phyloP scores from a whole-genome alignment of 2,329 filamentous ascomycete genomes.

The Sporothrix sp. region DNA sequence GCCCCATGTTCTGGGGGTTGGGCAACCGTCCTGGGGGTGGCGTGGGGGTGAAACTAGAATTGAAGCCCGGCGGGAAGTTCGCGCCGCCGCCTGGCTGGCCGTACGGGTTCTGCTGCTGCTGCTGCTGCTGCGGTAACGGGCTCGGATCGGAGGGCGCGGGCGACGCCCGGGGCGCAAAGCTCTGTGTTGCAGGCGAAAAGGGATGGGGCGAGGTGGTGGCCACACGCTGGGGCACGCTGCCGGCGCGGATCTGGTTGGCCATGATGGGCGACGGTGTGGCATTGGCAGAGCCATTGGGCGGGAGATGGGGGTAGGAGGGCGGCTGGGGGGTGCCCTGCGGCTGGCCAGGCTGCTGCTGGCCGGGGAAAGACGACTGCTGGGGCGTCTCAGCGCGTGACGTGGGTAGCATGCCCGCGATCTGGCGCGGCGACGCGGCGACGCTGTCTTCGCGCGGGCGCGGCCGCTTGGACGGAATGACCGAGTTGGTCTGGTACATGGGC shows the following conservation, averaged over 20 bases:
- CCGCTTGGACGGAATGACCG: constrained; percentile 83
- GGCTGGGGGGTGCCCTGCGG: constrained; percentile 49
- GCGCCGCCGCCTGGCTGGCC: constrained; percentile 42
- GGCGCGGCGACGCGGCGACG: constrained; percentile 70
- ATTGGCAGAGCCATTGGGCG: constrained; percentile 68
- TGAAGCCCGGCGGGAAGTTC: constrained; percentile 48
- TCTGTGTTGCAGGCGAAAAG: constrained; percentile 68
- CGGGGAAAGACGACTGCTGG: constrained; percentile 62
- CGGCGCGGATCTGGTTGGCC: constrained; percentile 64
- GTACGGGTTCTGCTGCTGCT: constrained; percentile 56
- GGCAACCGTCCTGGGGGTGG: constrained; percentile 39
- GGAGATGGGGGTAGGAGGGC: constrained; percentile 66
- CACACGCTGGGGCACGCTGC: constrained; percentile 62
- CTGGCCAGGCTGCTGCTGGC: constrained; percentile 20
- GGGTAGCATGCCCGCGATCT: constrained; percentile 62
- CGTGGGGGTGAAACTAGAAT: constrained; percentile 48
- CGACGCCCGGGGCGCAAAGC: constrained; percentile 63
- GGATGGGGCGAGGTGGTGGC: constrained; percentile 88
- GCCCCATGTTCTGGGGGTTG: constrained; percentile 16
- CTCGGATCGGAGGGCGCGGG: constrained; percentile 67
- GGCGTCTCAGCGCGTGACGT: constrained; percentile 88
- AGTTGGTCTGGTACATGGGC: constrained; percentile 71
- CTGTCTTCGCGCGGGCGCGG: constrained; percentile 74
- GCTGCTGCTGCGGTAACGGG: constrained; percentile 51
- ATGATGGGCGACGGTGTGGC: constrained; percentile 91